A percentile compares a stretch with the other conserved stretches of the same genome.
Conservation (phyloP, 2,329 filamentous ascomycete genomes). For the Elsinoe perseae region DNA sequence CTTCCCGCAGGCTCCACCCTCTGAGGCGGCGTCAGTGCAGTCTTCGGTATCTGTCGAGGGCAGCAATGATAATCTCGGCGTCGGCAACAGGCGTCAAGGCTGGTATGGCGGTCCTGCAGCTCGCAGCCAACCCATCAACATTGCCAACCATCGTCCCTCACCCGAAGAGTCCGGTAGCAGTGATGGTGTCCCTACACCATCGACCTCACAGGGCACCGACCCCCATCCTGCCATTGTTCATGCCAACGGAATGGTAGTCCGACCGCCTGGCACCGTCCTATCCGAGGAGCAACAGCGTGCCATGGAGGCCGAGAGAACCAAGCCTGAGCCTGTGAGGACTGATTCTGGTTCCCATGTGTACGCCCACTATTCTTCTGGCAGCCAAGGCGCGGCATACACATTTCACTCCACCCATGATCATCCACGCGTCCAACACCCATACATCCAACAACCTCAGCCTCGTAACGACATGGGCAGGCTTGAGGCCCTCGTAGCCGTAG, state of each 20-base stretch:
- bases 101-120: constrained; percentile 58
- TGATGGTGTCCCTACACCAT: constrained; percentile 48
- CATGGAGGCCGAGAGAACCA: constrained; percentile 25
- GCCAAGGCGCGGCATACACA: constrained; percentile 22
- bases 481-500: constrained; percentile 58
- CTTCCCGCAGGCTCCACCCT: constrained; percentile 17
- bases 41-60: neutral
- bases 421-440: constrained; percentile 22
- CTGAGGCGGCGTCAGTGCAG: neutral
- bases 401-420: constrained; percentile 31
- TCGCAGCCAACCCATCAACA: constrained; percentile 24
- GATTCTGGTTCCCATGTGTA: constrained; percentile 31
- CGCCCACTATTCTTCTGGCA: constrained; percentile 17
- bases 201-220: constrained; percentile 42
- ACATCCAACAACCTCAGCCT: constrained; percentile 29
- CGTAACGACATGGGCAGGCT: constrained; percentile 48
- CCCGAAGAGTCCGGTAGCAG: constrained; percentile 50
- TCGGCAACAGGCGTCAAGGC: constrained; percentile 58
- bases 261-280: constrained; percentile 31
- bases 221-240: constrained; percentile 47
- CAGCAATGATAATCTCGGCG: constrained; percentile 30
- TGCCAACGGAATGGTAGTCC: constrained; percentile 39
- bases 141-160: constrained; percentile 40
- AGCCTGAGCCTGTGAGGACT: constrained; percentile 26
- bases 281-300: constrained; percentile 37